Conservation (phyloP, 75 land plant genomes). For the Pinus tabuliformis region DNA sequence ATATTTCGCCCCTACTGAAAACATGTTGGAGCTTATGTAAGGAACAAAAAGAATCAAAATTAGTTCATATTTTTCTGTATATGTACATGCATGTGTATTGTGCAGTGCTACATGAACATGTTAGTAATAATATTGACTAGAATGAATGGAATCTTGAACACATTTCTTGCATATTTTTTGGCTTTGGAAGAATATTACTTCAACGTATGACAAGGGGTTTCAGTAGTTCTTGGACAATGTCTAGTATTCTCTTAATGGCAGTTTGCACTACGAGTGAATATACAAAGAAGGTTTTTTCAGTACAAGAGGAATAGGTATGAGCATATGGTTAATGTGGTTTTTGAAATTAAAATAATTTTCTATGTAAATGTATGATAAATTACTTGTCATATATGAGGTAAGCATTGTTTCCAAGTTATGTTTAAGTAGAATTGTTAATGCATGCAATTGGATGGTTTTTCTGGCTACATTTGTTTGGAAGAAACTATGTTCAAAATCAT, state of each 20-base stretch:
- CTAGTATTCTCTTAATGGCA: slow-evolving; percentile 83
- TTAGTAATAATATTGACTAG: neutral
- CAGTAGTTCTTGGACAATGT: slow-evolving; percentile 85
- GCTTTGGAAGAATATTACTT: slow-evolving; percentile 80
- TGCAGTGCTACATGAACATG: neutral
- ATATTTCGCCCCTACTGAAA: slow-evolving; percentile 76
- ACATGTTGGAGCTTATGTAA: slow-evolving; percentile 94
- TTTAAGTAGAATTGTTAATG: neutral
- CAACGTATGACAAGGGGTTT: slow-evolving; percentile 66
- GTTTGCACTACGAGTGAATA: slow-evolving; percentile 90
- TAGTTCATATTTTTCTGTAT: slow-evolving; percentile 36
- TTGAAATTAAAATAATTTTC: too few species aligned
- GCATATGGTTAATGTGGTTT: neutral
- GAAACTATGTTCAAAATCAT: neutral
- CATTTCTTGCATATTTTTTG: slow-evolving; percentile 77
- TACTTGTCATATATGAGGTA: too few species aligned
- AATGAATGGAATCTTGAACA: neutral
- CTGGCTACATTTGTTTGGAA: neutral
- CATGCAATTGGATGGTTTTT: neutral
- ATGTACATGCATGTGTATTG: neutral
- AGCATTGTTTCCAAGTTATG: neutral
- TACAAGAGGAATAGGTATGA: slow-evolving; percentile 90
- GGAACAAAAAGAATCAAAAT: slow-evolving; percentile 90
- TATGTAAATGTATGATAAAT: too few species aligned
- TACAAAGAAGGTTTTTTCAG: slow-evolving; percentile 96